A percentile compares a stretch with the other conserved stretches of the same genome.
phyloP scores from a whole-genome alignment of 2,329 filamentous ascomycete genomes.

The Venturiaceae sp. region DNA sequence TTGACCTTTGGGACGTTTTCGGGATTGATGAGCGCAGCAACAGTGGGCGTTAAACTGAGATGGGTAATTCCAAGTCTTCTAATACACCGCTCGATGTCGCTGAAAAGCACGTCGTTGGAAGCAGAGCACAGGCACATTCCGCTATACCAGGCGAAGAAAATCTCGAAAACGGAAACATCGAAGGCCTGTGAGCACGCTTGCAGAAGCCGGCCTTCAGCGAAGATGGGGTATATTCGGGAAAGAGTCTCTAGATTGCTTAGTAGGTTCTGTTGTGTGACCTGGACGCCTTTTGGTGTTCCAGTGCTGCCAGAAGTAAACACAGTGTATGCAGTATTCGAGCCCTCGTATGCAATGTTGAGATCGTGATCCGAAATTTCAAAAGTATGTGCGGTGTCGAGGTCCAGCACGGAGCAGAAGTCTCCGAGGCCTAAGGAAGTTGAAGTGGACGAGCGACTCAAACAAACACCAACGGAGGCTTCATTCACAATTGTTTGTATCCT shows the following conservation, averaged over 20 bases:
- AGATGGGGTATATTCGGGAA: conserved; percentile 53
- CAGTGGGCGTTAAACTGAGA: conserved; percentile 76
- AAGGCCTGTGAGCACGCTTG: conserved; percentile 81
- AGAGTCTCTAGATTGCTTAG: conserved; percentile 65
- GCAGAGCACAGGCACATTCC: conserved; percentile 73
- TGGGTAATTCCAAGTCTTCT: conserved; percentile 59
- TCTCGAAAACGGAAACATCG: conserved; percentile 82
- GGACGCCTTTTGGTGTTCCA: conserved; percentile 68
- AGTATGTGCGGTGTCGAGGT: conserved; percentile 22
- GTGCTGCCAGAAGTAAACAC: conserved; percentile 82
- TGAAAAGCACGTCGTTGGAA: conserved; percentile 63
- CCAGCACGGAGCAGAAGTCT: conserved; percentile 14
- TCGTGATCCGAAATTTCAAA: conserved; percentile 26
- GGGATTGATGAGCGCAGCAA: conserved; percentile 66
- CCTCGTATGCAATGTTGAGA: conserved; percentile 27
- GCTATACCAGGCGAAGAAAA: conserved; percentile 72
- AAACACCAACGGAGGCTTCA: conserved; percentile 45
- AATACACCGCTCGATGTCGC: conserved; percentile 60
- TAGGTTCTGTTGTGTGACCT: conserved; percentile 67
- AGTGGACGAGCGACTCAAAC: conserved; percentile 27
- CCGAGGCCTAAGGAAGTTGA: conserved; percentile 9
- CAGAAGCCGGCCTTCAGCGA: conserved; percentile 49
- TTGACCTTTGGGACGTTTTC: conserved; percentile 58
- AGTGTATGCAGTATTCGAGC: conserved; percentile 57
- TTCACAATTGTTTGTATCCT: conserved; percentile 52